Conservation (phyloP, 495 filamentous ascomycete genomes). For the Margaritispora aquatica region DNA sequence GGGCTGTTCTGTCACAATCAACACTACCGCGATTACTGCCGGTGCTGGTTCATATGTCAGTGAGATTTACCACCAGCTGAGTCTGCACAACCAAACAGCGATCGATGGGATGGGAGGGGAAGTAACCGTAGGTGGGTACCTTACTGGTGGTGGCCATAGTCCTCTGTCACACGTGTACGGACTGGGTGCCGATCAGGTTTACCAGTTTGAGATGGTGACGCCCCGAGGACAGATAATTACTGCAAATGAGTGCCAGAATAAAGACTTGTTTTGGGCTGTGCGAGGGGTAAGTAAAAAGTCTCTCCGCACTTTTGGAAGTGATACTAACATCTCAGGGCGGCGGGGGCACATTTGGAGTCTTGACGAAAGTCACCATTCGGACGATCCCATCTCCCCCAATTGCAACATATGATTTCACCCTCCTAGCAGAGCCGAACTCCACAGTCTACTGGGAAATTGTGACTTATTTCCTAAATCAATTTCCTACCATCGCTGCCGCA, state of each 20-base stretch:
- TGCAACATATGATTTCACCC: conserved; percentile 2
- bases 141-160: conserved; percentile 55
- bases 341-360: conserved; percentile 55
- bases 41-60: conserved; percentile 31
- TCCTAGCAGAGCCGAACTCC: conserved; percentile 1
- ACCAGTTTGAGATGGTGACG: conserved; percentile 55
- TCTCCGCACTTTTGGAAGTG: background rate
- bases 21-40: conserved; percentile 30
- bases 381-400: conserved; percentile 24
- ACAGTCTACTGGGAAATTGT: background rate
- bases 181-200: conserved; percentile 53
- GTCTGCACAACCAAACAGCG: background rate
- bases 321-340: conserved; percentile 37
- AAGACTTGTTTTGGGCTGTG: conserved; percentile 62
- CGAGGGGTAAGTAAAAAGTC: conserved; percentile 38
- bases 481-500: background rate
- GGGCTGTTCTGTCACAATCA: conserved; percentile 28
- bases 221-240: conserved; percentile 43
- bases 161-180: conserved; percentile 47
- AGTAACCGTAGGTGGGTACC: conserved; percentile 42
- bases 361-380: conserved; percentile 43
- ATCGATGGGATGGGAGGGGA: background rate
- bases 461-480: background rate
- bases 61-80: conserved; percentile 7
- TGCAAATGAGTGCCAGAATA: conserved; percentile 46